Evolutionary conservation across 2,329 filamentous ascomycete species (phyloP).

Genomic region (Colletotrichum endophyticum): DNA sequence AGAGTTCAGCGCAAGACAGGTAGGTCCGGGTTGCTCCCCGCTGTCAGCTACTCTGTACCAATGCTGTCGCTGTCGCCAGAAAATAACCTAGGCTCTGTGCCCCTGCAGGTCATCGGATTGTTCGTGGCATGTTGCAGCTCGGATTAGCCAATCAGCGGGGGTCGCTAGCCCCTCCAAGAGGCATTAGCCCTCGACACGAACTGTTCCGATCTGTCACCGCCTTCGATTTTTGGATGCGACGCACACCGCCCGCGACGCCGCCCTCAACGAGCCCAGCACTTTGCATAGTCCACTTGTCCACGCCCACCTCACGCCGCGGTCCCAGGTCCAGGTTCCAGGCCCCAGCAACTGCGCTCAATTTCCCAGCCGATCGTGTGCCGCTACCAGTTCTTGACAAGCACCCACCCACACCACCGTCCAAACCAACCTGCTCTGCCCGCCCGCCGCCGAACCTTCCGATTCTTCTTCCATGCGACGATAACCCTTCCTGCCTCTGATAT

Average conservation of each 20-base stretch:
- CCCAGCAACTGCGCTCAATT: neutral
- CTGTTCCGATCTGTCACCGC: constrained; percentile 17
- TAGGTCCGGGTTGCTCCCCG: neutral
- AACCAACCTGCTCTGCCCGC: neutral
- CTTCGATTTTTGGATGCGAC: constrained; percentile 8
- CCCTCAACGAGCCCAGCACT: neutral
- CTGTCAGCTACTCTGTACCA: neutral
- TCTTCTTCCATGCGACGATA: neutral
- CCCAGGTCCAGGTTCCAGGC: neutral
- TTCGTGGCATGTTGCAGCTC: neutral
- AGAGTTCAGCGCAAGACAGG: neutral
- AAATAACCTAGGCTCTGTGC: neutral
- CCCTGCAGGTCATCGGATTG: constrained; percentile 2
- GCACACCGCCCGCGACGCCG: neutral
- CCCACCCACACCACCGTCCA: constrained; percentile 3
- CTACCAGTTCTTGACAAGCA: neutral
- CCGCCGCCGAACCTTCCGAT: neutral
- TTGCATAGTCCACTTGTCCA: neutral
- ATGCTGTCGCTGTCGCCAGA: neutral
- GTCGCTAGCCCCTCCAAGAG: neutral
- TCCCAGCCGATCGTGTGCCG: constrained; percentile 5
- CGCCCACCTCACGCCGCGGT: neutral
- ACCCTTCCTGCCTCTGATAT: neutral
- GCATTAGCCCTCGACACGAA: neutral
- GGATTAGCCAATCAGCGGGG: neutral